Evolutionary conservation across 2,329 filamentous ascomycete species (phyloP).

Genomic region (Colletotrichum limetticola): DNA sequence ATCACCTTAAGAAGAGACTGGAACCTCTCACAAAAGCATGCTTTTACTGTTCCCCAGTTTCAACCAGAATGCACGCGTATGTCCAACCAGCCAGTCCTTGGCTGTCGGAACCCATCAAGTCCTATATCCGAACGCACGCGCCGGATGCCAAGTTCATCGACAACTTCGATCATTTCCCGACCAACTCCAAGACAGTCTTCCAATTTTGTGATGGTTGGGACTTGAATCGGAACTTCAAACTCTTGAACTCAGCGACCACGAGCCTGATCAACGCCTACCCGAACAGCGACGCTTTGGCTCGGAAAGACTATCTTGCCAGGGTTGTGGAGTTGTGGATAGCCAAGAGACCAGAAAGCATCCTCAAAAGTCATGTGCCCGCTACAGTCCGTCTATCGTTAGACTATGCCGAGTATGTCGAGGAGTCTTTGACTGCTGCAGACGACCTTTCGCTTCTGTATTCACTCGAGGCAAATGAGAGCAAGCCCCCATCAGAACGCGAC

Average conservation of each 20-base stretch:
- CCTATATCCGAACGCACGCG: conserved; percentile 43
- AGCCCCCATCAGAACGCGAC: conserved; percentile 41
- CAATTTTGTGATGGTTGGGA: conserved; percentile 49
- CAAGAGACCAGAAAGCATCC: conserved; percentile 45
- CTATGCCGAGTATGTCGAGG: conserved; percentile 51
- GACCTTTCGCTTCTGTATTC: conserved; percentile 48
- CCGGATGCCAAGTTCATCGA: conserved; percentile 43
- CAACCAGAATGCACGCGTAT: conserved; percentile 40
- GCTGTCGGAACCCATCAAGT: conserved; percentile 45
- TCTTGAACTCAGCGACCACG: conserved; percentile 42
- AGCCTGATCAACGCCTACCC: conserved; percentile 51
- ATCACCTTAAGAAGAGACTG: conserved; percentile 3
- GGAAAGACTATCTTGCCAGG: conserved; percentile 48
- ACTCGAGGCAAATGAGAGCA: conserved; percentile 46
- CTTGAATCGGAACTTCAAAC: conserved; percentile 46
- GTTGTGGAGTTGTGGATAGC: conserved; percentile 50
- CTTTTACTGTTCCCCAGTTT: background rate
- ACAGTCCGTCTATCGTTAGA: conserved; percentile 49
- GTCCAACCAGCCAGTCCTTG: conserved; percentile 42
- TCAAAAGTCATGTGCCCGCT: conserved; percentile 43
- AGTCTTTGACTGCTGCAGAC: conserved; percentile 48
- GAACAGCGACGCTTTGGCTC: conserved; percentile 50
- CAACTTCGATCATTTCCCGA: conserved; percentile 42
- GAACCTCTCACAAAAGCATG: background rate
- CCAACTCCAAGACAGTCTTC: conserved; percentile 38